Evolutionary conservation across 208 protist species (phyloP).

Genomic region (Trypanosoma lewisi): DNA sequence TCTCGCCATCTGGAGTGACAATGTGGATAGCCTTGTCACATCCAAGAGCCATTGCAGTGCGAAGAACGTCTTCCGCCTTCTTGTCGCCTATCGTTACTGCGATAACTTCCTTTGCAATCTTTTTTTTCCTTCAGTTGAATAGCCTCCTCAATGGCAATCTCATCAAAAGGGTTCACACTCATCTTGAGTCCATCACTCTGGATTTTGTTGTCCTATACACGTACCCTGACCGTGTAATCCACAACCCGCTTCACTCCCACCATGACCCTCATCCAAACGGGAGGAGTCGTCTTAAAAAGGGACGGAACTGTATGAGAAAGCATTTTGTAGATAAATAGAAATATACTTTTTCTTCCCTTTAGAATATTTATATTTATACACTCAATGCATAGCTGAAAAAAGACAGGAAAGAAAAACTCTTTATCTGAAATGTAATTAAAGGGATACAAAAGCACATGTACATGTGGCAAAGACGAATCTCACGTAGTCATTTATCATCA

Average conservation of each 20-base stretch:
- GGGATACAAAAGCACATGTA: not conserved
- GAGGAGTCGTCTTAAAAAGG: conserved; percentile 50
- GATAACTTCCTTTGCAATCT: conserved; percentile 88
- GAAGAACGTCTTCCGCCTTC: conserved; percentile 88
- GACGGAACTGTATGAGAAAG: conserved; percentile 20
- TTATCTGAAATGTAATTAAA: not conserved
- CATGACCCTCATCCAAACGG: conserved; percentile 80
- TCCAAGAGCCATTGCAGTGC: conserved; percentile 94
- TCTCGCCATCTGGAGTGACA: conserved; percentile 60
- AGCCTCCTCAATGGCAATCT: conserved; percentile 96
- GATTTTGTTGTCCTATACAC: conserved; percentile 95
- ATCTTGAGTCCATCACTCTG: conserved; percentile 95
- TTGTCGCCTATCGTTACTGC: conserved; percentile 93
- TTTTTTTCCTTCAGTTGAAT: conserved; percentile 94
- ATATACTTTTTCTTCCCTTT: no score
- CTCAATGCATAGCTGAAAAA: no score
- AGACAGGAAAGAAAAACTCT: no score
- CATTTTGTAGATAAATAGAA: no score
- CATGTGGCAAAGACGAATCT: no score
- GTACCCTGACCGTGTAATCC: conserved; percentile 96
- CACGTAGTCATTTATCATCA: no score
- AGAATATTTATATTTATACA: no score
- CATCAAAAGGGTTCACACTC: conserved; percentile 97
- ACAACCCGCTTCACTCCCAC: conserved; percentile 97
- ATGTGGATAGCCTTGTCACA: conserved; percentile 95